Evolutionary conservation across 352 stramenopile species (phyloP).

Genomic region (Phytophthora cactorum): DNA sequence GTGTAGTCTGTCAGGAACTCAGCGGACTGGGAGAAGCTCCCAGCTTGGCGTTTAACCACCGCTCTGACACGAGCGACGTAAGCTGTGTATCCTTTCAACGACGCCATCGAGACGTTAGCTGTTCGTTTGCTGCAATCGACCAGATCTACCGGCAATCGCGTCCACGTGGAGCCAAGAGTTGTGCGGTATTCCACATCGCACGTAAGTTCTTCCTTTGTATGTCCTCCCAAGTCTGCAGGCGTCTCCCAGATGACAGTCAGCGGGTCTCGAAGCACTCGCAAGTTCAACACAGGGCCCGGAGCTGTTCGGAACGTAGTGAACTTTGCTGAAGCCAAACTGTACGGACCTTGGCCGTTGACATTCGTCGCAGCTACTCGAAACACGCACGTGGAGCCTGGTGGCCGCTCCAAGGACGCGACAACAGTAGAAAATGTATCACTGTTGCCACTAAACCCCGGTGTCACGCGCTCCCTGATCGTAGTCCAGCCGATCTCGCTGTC

Average conservation of each 20-base stretch:
- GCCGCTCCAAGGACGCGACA: constrained; percentile 31
- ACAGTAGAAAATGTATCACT: constrained; percentile 31
- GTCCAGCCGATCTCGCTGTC: constrained; percentile 53
- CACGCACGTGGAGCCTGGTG: constrained; percentile 51
- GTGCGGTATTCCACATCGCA: constrained; percentile 62
- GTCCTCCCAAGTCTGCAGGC: constrained; percentile 34
- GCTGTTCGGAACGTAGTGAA: constrained; percentile 37
- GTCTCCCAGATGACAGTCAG: constrained; percentile 46
- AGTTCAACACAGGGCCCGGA: constrained; percentile 29
- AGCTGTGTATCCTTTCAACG: constrained; percentile 41
- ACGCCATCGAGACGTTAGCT: constrained; percentile 17
- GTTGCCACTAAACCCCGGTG: constrained; percentile 32
- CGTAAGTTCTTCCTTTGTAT: constrained; percentile 9
- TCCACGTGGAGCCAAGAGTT: constrained; percentile 54
- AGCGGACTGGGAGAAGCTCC: constrained; percentile 27
- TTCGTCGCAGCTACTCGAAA: constrained; percentile 65
- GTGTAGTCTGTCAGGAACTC: constrained; percentile 51
- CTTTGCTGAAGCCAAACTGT: constrained; percentile 43
- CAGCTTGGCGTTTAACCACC: constrained; percentile 32
- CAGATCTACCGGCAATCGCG: constrained; percentile 9
- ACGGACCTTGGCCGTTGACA: constrained; percentile 59
- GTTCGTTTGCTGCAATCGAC: constrained; percentile 16
- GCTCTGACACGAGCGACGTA: constrained; percentile 55
- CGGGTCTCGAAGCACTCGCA: constrained; percentile 35
- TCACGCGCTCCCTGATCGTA: constrained; percentile 35